Conservation (phyloP, 768 basidiomycete genomes). For the Kwoniella heveanensis region DNA sequence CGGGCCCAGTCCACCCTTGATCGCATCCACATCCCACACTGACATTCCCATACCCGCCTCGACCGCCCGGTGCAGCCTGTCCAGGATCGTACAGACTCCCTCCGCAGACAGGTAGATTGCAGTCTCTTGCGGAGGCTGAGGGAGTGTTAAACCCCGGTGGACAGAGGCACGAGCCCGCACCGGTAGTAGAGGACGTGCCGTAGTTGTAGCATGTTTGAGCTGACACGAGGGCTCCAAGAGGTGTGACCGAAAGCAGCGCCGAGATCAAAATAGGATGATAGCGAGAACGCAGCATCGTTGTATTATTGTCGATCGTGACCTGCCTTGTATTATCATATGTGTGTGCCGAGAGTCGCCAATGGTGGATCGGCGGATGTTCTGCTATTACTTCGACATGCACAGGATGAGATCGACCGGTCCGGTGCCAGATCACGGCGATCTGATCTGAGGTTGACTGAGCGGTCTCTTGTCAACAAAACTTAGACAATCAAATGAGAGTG, state of each 20-base stretch:
- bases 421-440: no score
- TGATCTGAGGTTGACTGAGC: no score
- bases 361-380: no score
- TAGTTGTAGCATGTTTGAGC: conserved; percentile 68
- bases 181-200: conserved; percentile 62
- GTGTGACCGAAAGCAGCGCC: not conserved
- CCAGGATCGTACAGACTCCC: conserved; percentile 68
- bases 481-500: no score
- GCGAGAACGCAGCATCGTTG: not conserved
- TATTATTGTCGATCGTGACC: no score
- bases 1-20: conserved; percentile 70
- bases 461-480: no score
- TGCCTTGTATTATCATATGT: no score
- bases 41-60: conserved; percentile 64
- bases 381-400: no score
- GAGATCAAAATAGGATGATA: not conserved
- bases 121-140: conserved; percentile 18
- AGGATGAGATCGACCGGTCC: no score
- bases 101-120: conserved; percentile 66
- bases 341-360: no score
- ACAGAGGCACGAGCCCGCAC: conserved; percentile 69
- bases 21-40: conserved; percentile 71
- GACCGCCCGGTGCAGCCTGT: conserved; percentile 62
- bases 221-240: not conserved
- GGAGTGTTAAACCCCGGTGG: conserved; percentile 68